Conservation (phyloP, 78 protist genomes). For the Tieghemostelium lacteum region DNA sequence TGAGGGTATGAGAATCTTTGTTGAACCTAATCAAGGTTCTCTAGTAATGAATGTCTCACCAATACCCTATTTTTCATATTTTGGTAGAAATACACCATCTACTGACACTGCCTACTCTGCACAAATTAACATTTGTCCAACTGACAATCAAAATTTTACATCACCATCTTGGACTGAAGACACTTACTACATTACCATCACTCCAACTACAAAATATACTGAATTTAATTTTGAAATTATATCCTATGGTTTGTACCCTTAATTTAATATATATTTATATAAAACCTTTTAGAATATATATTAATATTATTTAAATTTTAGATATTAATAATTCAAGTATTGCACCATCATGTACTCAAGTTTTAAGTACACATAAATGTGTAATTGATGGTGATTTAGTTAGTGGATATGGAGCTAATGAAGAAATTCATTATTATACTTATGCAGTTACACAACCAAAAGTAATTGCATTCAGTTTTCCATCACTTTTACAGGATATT, state of each 20-base stretch:
- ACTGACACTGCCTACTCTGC: not conserved
- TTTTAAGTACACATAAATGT: constrained; percentile 1
- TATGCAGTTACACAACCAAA: constrained; percentile 11
- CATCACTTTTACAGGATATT: constrained; percentile 39
- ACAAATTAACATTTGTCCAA: constrained; percentile 45
- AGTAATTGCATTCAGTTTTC: constrained; percentile 12
- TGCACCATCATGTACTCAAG: not conserved
- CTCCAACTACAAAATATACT: not conserved
- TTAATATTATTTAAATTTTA: too few species aligned
- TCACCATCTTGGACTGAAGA: constrained; percentile 16
- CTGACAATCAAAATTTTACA: constrained; percentile 56
- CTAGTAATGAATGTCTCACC: not conserved
- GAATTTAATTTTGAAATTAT: constrained; percentile 2
- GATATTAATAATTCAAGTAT: not conserved
- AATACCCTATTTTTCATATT: not conserved
- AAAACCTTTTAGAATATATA: not conserved
- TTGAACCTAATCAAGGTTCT: constrained; percentile 2
- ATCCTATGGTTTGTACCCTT: not conserved
- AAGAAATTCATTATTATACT: constrained; percentile 1
- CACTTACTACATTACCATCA: constrained; percentile 38
- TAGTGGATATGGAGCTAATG: not conserved
- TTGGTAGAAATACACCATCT: not conserved
- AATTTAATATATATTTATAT: not conserved
- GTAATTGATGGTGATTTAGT: constrained; percentile 42
- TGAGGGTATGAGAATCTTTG: constrained; percentile 27